phyloP scores from a whole-genome alignment of 768 basidiomycete genomes.

The Auricularia sp. region DNA sequence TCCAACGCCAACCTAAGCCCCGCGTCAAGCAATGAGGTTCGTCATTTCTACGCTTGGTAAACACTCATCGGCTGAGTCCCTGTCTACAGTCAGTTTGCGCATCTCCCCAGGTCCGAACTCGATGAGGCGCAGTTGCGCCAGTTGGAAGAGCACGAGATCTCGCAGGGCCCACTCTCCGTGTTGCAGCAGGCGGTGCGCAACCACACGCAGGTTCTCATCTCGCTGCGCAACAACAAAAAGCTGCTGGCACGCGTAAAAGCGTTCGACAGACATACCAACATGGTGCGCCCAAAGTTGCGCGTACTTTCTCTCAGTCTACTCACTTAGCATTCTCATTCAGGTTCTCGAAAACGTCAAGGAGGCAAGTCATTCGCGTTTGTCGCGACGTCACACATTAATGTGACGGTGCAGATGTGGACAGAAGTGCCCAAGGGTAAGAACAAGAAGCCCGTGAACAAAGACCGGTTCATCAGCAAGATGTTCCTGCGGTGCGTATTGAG shows the following conservation, averaged over 20 bases:
- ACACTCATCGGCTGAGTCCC: not conserved
- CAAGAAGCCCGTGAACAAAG: constrained; percentile 98
- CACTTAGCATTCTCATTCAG: constrained; percentile 27
- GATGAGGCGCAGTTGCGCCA: constrained; percentile 94
- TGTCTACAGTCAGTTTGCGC: constrained; percentile 78
- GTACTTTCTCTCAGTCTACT: not conserved
- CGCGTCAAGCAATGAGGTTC: constrained; percentile 5
- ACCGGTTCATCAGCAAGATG: constrained; percentile 99
- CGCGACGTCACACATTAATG: not conserved
- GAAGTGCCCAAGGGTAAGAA: constrained; percentile 96
- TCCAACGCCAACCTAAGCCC: not conserved
- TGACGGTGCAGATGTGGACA: constrained; percentile 83
- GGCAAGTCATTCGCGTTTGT: constrained; percentile 32
- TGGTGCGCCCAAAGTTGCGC: constrained; percentile 47
- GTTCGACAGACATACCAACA: constrained; percentile 97
- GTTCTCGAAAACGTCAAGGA: constrained; percentile 98
- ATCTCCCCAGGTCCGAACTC: constrained; percentile 92
- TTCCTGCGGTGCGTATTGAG: constrained; percentile 62
- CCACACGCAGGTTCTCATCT: constrained; percentile 95
- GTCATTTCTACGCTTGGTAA: not conserved
- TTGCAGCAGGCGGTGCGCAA: constrained; percentile 96
- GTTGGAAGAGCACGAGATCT: constrained; percentile 97
- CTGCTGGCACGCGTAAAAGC: constrained; percentile 92
- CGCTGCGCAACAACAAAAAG: constrained; percentile 97
- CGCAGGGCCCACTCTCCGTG: constrained; percentile 92